Base-by-base conservation (phyloP, 352 stramenopile genomes). In the Phytophthora ramorum region DNA sequence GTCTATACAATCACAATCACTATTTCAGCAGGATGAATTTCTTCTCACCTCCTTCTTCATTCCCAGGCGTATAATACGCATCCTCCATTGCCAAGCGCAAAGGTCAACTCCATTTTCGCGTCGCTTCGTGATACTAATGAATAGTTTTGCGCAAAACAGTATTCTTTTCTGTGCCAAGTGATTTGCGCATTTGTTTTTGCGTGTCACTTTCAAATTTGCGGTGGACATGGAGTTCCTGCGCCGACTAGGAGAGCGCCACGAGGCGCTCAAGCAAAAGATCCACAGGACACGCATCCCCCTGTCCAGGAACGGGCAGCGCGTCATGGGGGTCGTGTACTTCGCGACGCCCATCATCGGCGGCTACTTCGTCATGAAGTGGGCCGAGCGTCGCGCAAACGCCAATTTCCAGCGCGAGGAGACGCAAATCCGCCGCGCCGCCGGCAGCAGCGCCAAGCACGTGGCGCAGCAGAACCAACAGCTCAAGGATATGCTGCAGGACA, bases 331-430 rank as follows among this genome's bases (percentile, higher is more conserved):
- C 46, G 86, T 98, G 17, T 98, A 98, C 75, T 98, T 98, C 64
- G 83, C 78, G 32, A 81, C 91, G 38, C 93, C 93, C 0, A 75
- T 98, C 40, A 68, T 98, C 8, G 79, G 78, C 37, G 93, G 93
- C 43, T 97, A 97, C 69, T 97, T 85, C 64, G 72, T 98, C 57
- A 98, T 98, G 93, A 91, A 98, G 66, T 97, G 90, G 89, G 71
- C 91, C 16, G 81, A 93, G 52, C 66, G 75, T 47, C 79, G 73
- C 26, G 87, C 90, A 9, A 81, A 93, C 32, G 63, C 61, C 43
- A 96, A 96, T 66, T 91, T 94, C 57, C 76, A 83, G 59, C 67
- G 76, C 17, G 83, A 94, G 82, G 85, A 92, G 50, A 73, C 78
- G 30, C 73, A 89, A 58, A 93, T 93, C 53, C 83, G 85, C 7